Percentiles rank a stretch among this genome's conserved stretches.
Conservation (phyloP, 768 basidiomycete species). For the Leccinum longicurvipes region DNA sequence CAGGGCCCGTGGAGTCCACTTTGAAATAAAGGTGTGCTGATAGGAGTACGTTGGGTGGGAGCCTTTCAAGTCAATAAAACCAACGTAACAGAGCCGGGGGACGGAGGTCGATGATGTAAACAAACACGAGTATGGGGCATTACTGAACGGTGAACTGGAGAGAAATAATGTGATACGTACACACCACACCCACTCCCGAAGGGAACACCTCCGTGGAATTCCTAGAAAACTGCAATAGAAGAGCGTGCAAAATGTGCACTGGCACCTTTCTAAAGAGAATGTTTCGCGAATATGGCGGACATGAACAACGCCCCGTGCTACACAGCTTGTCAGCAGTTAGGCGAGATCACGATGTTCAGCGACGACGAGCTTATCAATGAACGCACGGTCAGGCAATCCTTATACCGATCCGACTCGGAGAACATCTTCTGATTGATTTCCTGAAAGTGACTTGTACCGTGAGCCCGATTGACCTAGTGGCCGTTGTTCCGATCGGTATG, state of each 20-base stretch:
- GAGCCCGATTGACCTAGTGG: background rate
- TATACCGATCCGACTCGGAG: constrained; percentile 20
- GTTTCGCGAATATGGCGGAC: constrained; percentile 24
- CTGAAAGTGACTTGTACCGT: background rate
- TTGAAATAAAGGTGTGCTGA: constrained; percentile 8
- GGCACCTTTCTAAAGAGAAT: constrained; percentile 21
- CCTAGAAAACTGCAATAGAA: constrained; percentile 24
- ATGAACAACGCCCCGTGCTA: constrained; percentile 21
- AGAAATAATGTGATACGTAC: constrained; percentile 9
- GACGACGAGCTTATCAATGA: constrained; percentile 8
- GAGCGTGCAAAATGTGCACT: constrained; percentile 10
- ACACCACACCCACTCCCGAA: constrained; percentile 6
- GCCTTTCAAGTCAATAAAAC: background rate
- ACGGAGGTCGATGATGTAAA: constrained; percentile 24
- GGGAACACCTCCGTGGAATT: constrained; percentile 10
- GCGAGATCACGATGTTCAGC: constrained; percentile 19
- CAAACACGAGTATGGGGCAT: constrained; percentile 18
- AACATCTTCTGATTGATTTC: background rate
- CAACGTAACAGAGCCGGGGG: background rate
- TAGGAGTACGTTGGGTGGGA: constrained; percentile 3
- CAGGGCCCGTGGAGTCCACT: constrained; percentile 13
- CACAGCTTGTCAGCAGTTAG: constrained; percentile 21
- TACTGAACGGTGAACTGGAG: constrained; percentile 5
- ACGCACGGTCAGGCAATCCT: constrained; percentile 7
- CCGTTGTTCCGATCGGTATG: constrained; percentile 1